phyloP scores from a whole-genome alignment of 2,329 filamentous ascomycete genomes.

The Xylariaceae sp. region DNA sequence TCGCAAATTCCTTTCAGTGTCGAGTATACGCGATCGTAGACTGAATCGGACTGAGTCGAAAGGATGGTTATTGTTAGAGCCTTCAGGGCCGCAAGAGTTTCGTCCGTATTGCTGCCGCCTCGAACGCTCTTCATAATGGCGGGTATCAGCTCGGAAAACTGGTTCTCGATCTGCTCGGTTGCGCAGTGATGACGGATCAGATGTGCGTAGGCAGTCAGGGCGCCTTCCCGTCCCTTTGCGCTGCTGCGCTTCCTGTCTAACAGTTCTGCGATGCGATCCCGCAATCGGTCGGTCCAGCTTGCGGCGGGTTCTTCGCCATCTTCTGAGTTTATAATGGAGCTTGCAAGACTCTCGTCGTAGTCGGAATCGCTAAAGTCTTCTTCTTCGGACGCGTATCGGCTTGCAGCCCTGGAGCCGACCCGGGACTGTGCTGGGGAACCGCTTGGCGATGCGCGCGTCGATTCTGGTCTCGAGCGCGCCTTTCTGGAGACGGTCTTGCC shows the following conservation, averaged over 20 bases:
- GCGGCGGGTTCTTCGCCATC: conserved; percentile 56
- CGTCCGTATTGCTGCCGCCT: conserved; percentile 61
- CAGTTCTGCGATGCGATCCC: conserved; percentile 66
- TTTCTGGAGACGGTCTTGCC: conserved; percentile 70
- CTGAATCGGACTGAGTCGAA: conserved; percentile 58
- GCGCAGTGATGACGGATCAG: conserved; percentile 66
- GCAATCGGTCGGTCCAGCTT: conserved; percentile 59
- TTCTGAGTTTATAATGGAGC: conserved; percentile 53
- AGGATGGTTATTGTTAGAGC: conserved; percentile 68
- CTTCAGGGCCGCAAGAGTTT: conserved; percentile 66
- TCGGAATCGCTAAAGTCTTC: conserved; percentile 55
- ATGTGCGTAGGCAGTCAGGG: conserved; percentile 57
- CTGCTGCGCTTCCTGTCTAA: conserved; percentile 73
- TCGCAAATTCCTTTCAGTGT: conserved; percentile 60
- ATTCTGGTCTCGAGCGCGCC: conserved; percentile 53
- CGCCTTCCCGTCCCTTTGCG: conserved; percentile 63
- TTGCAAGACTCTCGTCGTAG: conserved; percentile 43
- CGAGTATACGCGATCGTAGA: conserved; percentile 59
- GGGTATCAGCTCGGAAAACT: conserved; percentile 57
- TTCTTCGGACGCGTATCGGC: conserved; percentile 61
- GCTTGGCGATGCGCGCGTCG: conserved; percentile 53
- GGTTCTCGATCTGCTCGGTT: conserved; percentile 55
- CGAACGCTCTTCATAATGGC: conserved; percentile 69
- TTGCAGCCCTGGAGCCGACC: conserved; percentile 54
- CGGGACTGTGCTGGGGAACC: conserved; percentile 55